phyloP scores from a whole-genome alignment of 106 monocot genomes.

The Platanthera zijinensis region DNA sequence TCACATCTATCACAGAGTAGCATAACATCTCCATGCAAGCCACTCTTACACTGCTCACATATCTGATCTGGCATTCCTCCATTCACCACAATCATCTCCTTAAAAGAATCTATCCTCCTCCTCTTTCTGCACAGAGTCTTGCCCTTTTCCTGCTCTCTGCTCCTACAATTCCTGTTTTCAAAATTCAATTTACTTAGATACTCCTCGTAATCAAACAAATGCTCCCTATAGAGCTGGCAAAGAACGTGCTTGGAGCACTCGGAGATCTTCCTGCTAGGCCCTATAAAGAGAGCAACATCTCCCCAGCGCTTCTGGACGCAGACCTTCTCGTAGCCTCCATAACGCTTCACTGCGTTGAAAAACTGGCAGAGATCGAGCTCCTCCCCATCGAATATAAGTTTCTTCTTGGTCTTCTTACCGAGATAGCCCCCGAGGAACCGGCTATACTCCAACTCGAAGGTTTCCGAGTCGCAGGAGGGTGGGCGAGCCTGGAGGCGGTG shows the following conservation, averaged over 20 bases:
- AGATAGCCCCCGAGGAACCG: slow-evolving; percentile 35
- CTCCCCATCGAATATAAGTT: slow-evolving; percentile 36
- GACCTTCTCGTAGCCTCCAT: slow-evolving; percentile 51
- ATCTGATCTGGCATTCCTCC: slow-evolving; percentile 52
- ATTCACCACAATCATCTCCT: slow-evolving; percentile 11
- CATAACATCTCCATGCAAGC: slow-evolving; percentile 78
- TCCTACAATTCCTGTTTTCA: slow-evolving; percentile 20
- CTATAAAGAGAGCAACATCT: slow-evolving; percentile 41
- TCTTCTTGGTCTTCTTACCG: slow-evolving; percentile 22
- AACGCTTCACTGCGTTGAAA: slow-evolving; percentile 63
- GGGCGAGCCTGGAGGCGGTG: slow-evolving; percentile 61
- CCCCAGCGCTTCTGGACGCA: slow-evolving; percentile 56
- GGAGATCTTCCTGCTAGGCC: slow-evolving; percentile 19
- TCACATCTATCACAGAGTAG: slow-evolving; percentile 77
- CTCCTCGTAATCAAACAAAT: slow-evolving; percentile 69
- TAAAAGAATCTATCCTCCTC: slow-evolving; percentile 16
- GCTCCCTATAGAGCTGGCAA: slow-evolving; percentile 56
- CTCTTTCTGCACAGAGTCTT: slow-evolving; percentile 13
- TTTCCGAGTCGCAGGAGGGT: slow-evolving; percentile 51
- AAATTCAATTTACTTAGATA: slow-evolving; percentile 18
- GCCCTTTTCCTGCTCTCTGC: slow-evolving; percentile 16
- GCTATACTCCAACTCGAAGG: slow-evolving; percentile 56
- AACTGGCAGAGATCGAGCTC: slow-evolving; percentile 58
- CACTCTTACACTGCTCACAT: slow-evolving; percentile 79
- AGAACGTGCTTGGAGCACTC: slow-evolving; percentile 75